Evolutionary conservation across 805 yeast species (phyloP), one percentile per base, ranked within the genome.

Genomic region (Barnettozyma populi): DNA sequence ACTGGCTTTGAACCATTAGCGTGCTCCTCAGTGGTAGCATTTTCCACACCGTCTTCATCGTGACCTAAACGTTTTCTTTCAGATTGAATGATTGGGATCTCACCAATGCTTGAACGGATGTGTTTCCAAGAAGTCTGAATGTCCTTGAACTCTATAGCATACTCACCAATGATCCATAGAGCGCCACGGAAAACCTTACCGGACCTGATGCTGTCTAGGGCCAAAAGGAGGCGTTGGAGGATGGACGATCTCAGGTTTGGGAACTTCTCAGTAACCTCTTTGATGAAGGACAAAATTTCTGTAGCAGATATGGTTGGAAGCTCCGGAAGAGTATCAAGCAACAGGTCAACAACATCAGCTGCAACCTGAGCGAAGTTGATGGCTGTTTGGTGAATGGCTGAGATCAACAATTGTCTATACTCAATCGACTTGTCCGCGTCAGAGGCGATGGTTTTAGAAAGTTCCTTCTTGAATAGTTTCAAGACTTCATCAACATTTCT

Each of bases 91-190:
- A 94, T 87, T 48, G 99, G 98, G 32, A 94, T 80, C 60, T 90
- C 96, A 47, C 99, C 99, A 49, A 94, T 72, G 53, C 87, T 80
- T 29, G 78, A 65, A 64, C 97, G 82, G 53, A 94, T 80, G 54
- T 80, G 86, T 58, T 79, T 84, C 99, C 99, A 95, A 5, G 95
- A 82, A 23, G 75, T 76, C 64, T 85, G 86, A 52, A 94, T 82
- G 45, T 85, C 85, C 23, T 73, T 66, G 54, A 83, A 89, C 45
- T 82, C 84, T 41, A 76, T 60, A 36, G 90, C 73, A 66, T 90
- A 94, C 68, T 95, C 99, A 67, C 99, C 99, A 58, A 94, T 69
- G 44, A 94, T 83, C 99, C 99, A 94, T 51, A 95, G 73, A 0
- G 95, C 89, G 27, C 96, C 95, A 55, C 98, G 82, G 70, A 82